phyloP scores from a whole-genome alignment of 495 filamentous ascomycete genomes.

The Gamarada debralockiae region DNA sequence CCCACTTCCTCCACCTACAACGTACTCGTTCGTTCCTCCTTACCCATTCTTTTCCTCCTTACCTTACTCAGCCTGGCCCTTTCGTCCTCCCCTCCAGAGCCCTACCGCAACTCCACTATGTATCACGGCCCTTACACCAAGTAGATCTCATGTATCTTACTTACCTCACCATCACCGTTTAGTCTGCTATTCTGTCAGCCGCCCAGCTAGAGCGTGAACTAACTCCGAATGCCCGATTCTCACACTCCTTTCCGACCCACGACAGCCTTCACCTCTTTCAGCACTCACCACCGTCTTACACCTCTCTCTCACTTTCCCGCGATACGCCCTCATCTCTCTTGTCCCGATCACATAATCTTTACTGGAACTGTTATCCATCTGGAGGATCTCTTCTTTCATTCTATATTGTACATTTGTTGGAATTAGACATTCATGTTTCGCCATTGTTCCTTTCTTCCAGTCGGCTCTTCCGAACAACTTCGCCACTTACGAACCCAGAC shows the following conservation, averaged over 20 bases:
- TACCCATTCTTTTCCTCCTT: no score
- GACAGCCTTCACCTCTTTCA: not conserved
- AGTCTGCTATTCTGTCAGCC: not conserved
- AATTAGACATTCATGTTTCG: conserved; percentile 21
- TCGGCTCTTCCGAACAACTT: conserved; percentile 20
- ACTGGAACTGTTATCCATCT: conserved; percentile 1
- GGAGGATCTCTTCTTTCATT: conserved; percentile 17
- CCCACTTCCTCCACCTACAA: no score
- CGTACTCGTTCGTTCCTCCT: no score
- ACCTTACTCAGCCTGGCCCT: no score
- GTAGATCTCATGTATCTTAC: not conserved
- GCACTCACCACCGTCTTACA: not conserved
- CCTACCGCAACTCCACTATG: not conserved
- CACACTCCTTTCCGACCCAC: not conserved
- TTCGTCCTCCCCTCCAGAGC: not conserved
- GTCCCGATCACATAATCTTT: not conserved
- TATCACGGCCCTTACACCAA: no score
- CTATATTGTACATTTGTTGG: conserved; percentile 16
- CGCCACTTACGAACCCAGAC: conserved; percentile 16
- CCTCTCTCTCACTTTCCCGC: not conserved
- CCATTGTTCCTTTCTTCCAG: conserved; percentile 9
- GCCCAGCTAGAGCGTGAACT: not conserved
- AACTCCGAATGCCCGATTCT: not conserved
- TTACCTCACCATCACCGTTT: not conserved
- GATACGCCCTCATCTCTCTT: not conserved